Evolutionary conservation across 116 monocot species (phyloP).

Genomic region (Dioscorea cayenensis): DNA sequence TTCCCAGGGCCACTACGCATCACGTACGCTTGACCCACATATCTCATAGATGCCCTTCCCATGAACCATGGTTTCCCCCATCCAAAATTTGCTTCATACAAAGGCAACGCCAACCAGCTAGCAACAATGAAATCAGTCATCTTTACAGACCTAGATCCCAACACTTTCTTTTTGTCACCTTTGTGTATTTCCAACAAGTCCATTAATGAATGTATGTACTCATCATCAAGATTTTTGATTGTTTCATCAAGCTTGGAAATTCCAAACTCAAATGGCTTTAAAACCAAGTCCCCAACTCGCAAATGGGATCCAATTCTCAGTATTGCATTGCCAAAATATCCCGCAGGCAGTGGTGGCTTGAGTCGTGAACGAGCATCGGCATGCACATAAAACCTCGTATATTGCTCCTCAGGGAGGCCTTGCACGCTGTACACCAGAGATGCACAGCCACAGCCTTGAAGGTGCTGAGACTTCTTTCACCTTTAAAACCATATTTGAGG

Average conservation of each 20-base stretch:
- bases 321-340: slow-evolving; percentile 24
- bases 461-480: neutral
- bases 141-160: slow-evolving; percentile 5
- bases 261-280: neutral
- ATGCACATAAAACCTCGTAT: slow-evolving; percentile 6
- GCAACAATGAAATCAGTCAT: slow-evolving; percentile 14
- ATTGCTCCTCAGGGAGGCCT: slow-evolving; percentile 12
- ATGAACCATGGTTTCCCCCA: slow-evolving; percentile 51
- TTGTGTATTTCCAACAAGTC: slow-evolving; percentile 22
- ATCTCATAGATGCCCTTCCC: neutral
- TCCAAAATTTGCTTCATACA: slow-evolving; percentile 57
- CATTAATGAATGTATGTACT: slow-evolving; percentile 22
- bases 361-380: slow-evolving; percentile 20
- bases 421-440: slow-evolving; percentile 36
- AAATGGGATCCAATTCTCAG: neutral
- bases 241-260: slow-evolving; percentile 12
- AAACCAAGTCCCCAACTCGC: slow-evolving; percentile 13
- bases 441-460: slow-evolving; percentile 24
- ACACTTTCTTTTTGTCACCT: neutral
- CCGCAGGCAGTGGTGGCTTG: slow-evolving; percentile 21
- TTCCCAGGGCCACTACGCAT: too few relatives aligned
- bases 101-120: slow-evolving; percentile 44
- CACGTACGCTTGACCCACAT: too few relatives aligned
- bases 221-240: slow-evolving; percentile 9
- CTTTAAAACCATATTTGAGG: slow-evolving; percentile 9